Evolutionary conservation across 2,329 filamentous ascomycete genomes (phyloP), one percentile per base, ranked within the genome.

Genomic region (Elsinoe australis): DNA sequence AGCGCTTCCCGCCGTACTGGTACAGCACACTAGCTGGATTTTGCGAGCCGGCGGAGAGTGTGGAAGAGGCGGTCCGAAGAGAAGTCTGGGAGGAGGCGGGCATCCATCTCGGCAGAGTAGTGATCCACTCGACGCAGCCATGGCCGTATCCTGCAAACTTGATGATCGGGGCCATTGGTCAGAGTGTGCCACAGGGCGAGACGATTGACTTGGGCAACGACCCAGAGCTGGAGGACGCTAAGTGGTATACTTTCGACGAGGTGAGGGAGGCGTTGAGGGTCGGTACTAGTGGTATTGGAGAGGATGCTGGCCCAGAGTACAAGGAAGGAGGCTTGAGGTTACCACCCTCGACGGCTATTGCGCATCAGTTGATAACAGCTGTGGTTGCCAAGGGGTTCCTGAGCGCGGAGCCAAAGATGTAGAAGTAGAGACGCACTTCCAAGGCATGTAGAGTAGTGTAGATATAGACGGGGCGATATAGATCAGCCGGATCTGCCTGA

Each of bases 261-360:
- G 79, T 95, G 2, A 72, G 80, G 59, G 78, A 83, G 59, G 90
- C 87, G 1, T 66, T 96, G 61, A 67, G 68, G 49, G 70, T 76
- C 6, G 84, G 85, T 0, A 79, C 79, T 0, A 83, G 79, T 63
- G 75, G 75, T 2, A 61, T 95, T 51, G 84, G 80, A 10, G 82
- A 84, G 33, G 63, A 71, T 1, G 69, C 82, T 1, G 76, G 79
- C 0, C 68, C 76, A 32, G 82, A 75, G 8, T 89, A 88, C 60
- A 83, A 80, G 61, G 80, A 89, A 62, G 88, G 87, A 0, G 78
- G 74, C 3, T 65, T 98, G 69, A 78, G 87, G 49, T 66, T 98
- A 61, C 92, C 92, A 36, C 87, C 88, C 2, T 70, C 74, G 51
- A 94, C 88, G 28, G 90, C 92, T 1, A 96, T 98, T 74, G 92